Conservation (phyloP, 179 eudicot species). For the Monotropa hypopitys region DNA sequence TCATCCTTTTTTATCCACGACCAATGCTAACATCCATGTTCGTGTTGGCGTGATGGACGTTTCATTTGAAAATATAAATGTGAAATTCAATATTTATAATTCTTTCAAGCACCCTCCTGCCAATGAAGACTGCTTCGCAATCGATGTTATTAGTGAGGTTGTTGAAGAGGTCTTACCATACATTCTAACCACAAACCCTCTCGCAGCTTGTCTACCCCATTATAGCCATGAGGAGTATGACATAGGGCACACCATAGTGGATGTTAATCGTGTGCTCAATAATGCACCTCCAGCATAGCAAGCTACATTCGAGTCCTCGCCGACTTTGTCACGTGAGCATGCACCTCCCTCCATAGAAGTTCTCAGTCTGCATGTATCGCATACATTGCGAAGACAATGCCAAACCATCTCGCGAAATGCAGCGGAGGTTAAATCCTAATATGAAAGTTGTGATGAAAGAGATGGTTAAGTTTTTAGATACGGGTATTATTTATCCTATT, state of each 20-base stretch:
- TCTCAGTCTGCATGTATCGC: too few species aligned
- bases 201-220: background rate
- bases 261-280: background rate
- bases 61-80: background rate
- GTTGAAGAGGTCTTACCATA: background rate
- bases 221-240: background rate
- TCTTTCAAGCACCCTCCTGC: background rate
- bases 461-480: background rate
- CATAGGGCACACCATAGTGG: background rate
- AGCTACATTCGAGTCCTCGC: background rate
- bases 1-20: too few species aligned
- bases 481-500: background rate
- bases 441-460: too few species aligned
- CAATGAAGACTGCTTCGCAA: background rate
- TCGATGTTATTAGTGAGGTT: background rate
- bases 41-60: background rate
- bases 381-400: too few species aligned
- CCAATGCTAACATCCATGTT: too few species aligned
- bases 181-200: background rate
- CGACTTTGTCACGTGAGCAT: background rate
- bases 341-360: background rate
- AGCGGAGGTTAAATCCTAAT: too few species aligned
- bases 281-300: too few species aligned
- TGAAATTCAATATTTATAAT: background rate
- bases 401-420: too few species aligned